Conservation (phyloP, 441 rosid genomes). For the Corymbia citriodora region DNA sequence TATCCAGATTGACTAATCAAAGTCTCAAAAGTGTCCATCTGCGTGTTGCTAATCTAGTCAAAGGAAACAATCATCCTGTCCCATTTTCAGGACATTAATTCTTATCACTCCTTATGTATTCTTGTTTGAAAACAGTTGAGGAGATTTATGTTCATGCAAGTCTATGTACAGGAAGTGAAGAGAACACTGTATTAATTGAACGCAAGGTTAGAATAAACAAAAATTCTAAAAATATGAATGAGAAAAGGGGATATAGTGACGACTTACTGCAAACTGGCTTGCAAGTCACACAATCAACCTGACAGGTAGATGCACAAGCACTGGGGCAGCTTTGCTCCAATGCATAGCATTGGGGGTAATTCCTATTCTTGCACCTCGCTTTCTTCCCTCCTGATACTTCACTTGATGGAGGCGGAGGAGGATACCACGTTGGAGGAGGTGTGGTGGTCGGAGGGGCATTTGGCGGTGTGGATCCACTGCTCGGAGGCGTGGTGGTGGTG, state of each 20-base stretch:
- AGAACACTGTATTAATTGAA: not conserved
- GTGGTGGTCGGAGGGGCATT: not conserved
- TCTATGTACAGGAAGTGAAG: not conserved
- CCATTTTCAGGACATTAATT: not conserved
- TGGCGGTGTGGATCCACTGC: not conserved
- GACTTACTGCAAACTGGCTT: slow-evolving; percentile 16
- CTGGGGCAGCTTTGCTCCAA: slow-evolving; percentile 3
- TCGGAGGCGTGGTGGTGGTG: not conserved
- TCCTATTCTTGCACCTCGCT: slow-evolving; percentile 6
- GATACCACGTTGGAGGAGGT: not conserved
- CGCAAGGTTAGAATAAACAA: not conserved
- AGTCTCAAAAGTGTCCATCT: not conserved
- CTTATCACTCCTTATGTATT: not conserved
- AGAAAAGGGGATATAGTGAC: not conserved
- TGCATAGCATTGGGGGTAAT: slow-evolving; percentile 6
- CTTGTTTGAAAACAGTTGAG: not conserved
- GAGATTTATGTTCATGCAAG: not conserved
- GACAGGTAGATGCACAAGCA: slow-evolving; percentile 10
- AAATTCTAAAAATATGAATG: not conserved
- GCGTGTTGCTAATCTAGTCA: not conserved
- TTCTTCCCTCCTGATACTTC: not conserved
- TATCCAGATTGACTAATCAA: not conserved
- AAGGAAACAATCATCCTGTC: not conserved
- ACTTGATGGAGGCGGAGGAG: not conserved
- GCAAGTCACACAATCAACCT: slow-evolving; percentile 19